Conservation (phyloP, 352 stramenopile genomes). For the Globisporangium parvum region DNA sequence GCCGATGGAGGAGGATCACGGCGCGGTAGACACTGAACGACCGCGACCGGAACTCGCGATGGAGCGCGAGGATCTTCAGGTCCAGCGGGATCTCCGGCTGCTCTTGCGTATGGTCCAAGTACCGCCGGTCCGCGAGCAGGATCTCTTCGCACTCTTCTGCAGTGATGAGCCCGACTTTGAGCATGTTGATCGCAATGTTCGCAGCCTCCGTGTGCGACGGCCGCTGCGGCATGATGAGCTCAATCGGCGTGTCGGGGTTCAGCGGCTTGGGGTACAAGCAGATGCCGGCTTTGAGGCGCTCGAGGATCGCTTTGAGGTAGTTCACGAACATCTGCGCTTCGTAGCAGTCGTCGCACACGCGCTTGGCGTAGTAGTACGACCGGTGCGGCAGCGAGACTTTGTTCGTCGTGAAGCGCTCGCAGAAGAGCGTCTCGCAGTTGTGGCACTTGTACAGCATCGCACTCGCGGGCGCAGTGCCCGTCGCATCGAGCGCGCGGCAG, state of each 20-base stretch:
- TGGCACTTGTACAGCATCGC: conserved; percentile 75
- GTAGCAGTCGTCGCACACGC: conserved; percentile 82
- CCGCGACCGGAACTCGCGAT: conserved; percentile 81
- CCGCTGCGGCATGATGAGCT: conserved; percentile 85
- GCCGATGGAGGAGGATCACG: conserved; percentile 79
- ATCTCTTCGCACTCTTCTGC: conserved; percentile 87
- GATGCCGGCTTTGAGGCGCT: conserved; percentile 80
- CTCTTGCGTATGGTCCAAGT: conserved; percentile 79
- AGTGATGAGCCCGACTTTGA: conserved; percentile 79
- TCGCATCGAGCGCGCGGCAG: conserved; percentile 38
- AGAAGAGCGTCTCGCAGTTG: conserved; percentile 75
- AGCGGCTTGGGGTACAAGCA: conserved; percentile 84
- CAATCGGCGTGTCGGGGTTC: conserved; percentile 77
- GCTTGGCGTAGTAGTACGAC: conserved; percentile 78
- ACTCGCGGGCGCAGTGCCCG: conserved; percentile 23
- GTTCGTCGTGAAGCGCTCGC: conserved; percentile 76
- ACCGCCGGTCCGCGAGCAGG: conserved; percentile 71
- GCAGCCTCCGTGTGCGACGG: conserved; percentile 72
- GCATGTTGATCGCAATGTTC: conserved; percentile 84
- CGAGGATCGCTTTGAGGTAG: conserved; percentile 79
- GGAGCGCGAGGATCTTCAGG: conserved; percentile 77
- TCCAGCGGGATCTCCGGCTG: conserved; percentile 83
- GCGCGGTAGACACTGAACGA: conserved; percentile 80
- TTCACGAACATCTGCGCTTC: conserved; percentile 83
- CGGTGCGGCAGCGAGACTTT: conserved; percentile 76